Percentiles rank a stretch among this genome's conserved stretches.
These are phyloP conservation scores for Globisporangium camurandrum DNA, from an alignment of 352 stramenopile genomes.

Conservation along the genomic window DNA sequence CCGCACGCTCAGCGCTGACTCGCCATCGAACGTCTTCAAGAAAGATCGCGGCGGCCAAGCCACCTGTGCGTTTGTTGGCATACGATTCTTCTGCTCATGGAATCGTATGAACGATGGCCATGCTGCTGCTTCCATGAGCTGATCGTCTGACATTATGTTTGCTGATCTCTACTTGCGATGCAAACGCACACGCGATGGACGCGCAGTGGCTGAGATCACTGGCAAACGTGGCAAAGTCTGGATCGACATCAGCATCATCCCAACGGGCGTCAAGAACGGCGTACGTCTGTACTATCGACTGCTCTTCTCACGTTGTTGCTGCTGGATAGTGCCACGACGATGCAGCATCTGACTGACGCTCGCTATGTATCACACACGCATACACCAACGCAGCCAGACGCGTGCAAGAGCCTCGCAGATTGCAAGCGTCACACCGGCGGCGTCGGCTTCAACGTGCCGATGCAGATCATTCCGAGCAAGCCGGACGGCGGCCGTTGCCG, in stretches of 20 bases:
- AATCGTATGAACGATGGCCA: neutral
- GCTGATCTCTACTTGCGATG: no score
- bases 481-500: conserved; percentile 24
- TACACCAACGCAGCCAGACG: no score
- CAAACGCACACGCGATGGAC: no score
- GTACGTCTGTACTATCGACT: no score
- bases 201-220: conserved; percentile 66
- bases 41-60: conserved; percentile 37
- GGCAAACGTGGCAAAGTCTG: conserved; percentile 29
- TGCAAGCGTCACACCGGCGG: no score
- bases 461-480: conserved; percentile 21
- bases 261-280: conserved; percentile 41
- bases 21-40: conserved; percentile 47
- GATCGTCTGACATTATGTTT: conserved; percentile 3
- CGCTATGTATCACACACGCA: no score
- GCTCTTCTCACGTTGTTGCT: no score
- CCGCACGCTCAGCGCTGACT: conserved; percentile 15
- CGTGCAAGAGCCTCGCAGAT: no score
- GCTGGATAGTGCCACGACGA: no score
- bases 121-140: neutral
- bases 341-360: no score
- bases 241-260: conserved; percentile 75
- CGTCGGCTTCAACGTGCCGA: conserved; percentile 33
- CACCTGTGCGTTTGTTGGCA: conserved; percentile 31
- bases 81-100: neutral